A percentile compares a stretch with the other conserved stretches of the same genome.
These are phyloP conservation scores for Mucor irregularis DNA, from an alignment of 371 early-diverging fungal genomes.

Conservation along the genomic window DNA sequence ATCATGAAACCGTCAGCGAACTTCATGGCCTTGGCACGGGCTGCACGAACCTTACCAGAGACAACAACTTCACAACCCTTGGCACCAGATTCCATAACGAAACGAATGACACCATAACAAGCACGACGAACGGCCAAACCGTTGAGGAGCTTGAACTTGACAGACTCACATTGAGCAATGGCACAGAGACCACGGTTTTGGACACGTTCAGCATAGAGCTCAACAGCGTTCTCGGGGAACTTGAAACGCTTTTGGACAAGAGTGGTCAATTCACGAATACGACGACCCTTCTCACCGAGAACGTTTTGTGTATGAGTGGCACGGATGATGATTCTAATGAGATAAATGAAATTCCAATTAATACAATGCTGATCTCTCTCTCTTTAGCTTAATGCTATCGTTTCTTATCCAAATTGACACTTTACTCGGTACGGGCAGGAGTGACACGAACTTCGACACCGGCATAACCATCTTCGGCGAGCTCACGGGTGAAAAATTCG, in stretches of 20 bases:
- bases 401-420: background rate
- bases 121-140: slow-evolving; percentile 98
- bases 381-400: too few relatives aligned
- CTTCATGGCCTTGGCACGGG: slow-evolving; percentile 99
- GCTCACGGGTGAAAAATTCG: slow-evolving; percentile 96
- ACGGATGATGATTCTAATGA: slow-evolving; percentile 88
- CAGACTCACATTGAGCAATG: slow-evolving; percentile 98
- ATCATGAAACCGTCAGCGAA: slow-evolving; percentile 99
- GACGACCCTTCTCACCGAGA: slow-evolving; percentile 98
- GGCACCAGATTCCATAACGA: slow-evolving; percentile 99
- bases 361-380: background rate
- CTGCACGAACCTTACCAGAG: slow-evolving; percentile 99
- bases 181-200: slow-evolving; percentile 98
- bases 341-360: background rate
- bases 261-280: slow-evolving; percentile 98
- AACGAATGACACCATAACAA: slow-evolving; percentile 97
- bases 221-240: slow-evolving; percentile 97
- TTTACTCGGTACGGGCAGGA: slow-evolving; percentile 94
- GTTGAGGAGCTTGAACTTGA: slow-evolving; percentile 96
- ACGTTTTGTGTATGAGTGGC: slow-evolving; percentile 98
- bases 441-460: slow-evolving; percentile 99
- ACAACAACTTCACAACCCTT: slow-evolving; percentile 99
- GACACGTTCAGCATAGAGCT: slow-evolving; percentile 99
- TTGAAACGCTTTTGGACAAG: slow-evolving; percentile 99
- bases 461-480: slow-evolving; percentile 90